These are phyloP conservation scores for Sungouiozyma intestinalis DNA, from an alignment of 805 yeast species.

Conservation along the genomic window DNA sequence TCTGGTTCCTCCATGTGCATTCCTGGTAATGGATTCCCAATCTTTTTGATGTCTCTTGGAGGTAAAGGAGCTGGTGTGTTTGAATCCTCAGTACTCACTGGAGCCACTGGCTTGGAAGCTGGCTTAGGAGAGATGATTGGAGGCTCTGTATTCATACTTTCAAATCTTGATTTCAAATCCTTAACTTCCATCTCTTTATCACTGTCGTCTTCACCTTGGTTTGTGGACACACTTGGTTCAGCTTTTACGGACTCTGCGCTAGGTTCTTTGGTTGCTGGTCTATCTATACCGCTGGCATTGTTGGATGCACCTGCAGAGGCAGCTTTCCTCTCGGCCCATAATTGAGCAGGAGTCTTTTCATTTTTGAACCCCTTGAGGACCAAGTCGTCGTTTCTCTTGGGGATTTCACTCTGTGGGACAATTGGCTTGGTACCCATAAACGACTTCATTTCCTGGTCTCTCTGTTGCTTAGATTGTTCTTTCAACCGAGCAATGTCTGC, in stretches of 20 bases:
- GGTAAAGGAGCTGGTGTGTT: slow-evolving; percentile 1
- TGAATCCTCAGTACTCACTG: slow-evolving; percentile 5
- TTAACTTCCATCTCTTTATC: slow-evolving; percentile 24
- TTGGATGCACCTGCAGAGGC: slow-evolving; percentile 1
- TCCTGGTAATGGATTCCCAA: slow-evolving; percentile 28
- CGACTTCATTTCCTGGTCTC: slow-evolving; percentile 29
- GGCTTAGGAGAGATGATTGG: slow-evolving; percentile 22
- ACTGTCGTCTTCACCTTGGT: slow-evolving; percentile 19
- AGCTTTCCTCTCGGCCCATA: slow-evolving; percentile 90
- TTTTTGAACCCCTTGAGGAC: slow-evolving; percentile 50
- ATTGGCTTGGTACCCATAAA: slow-evolving; percentile 30
- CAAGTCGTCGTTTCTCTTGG: slow-evolving; percentile 1
- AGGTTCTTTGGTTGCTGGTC: slow-evolving; percentile 8
- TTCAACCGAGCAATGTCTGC: slow-evolving; percentile 29
- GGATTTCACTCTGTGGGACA: slow-evolving; percentile 2
- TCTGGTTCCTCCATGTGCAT: slow-evolving; percentile 20
- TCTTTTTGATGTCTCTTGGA: slow-evolving; percentile 13
- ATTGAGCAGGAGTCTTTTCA: slow-evolving; percentile 89
- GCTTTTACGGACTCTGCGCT: slow-evolving; percentile 4
- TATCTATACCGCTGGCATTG: not conserved
- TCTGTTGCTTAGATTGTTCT: slow-evolving; percentile 26
- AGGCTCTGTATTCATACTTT: slow-evolving; percentile 22
- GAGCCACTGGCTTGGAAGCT: slow-evolving; percentile 9
- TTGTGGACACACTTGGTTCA: slow-evolving; percentile 6
- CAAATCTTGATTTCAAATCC: slow-evolving; percentile 31